Evolutionary conservation across 2,329 filamentous ascomycete genomes (phyloP).

Genomic region (Sclerotinia glacialis): DNA sequence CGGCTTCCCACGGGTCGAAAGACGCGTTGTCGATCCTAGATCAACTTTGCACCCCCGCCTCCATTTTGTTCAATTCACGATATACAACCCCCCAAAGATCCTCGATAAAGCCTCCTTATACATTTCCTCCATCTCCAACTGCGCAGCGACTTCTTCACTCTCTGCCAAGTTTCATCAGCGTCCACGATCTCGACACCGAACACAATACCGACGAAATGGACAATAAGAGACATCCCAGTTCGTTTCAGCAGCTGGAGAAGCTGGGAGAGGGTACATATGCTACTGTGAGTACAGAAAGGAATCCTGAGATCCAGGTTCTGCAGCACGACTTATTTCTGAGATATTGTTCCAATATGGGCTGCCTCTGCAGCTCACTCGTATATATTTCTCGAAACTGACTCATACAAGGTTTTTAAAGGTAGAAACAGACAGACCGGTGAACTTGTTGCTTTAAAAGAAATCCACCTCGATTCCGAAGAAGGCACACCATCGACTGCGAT

Average conservation of each 20-base stretch:
- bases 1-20: slow-evolving; percentile 39
- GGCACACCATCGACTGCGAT: slow-evolving; percentile 96
- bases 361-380: not conserved
- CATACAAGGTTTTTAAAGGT: slow-evolving; percentile 86
- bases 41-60: slow-evolving; percentile 42
- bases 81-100: slow-evolving; percentile 41
- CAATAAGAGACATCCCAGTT: slow-evolving; percentile 73
- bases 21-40: slow-evolving; percentile 37
- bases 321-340: not conserved
- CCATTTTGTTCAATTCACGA: slow-evolving; percentile 44
- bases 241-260: slow-evolving; percentile 99
- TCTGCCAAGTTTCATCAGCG: slow-evolving; percentile 39
- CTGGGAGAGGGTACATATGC: slow-evolving; percentile 98
- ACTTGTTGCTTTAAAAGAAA: slow-evolving; percentile 95
- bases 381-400: slow-evolving; percentile 30
- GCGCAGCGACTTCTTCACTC: slow-evolving; percentile 28
- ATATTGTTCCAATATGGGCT: not conserved
- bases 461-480: slow-evolving; percentile 97
- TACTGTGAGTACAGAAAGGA: slow-evolving; percentile 58
- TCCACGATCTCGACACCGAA: slow-evolving; percentile 37
- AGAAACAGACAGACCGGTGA: slow-evolving; percentile 96
- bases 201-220: slow-evolving; percentile 61
- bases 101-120: slow-evolving; percentile 31
- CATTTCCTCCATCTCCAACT: slow-evolving; percentile 38
- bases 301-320: not conserved